Evolutionary conservation across 2,329 filamentous ascomycete genomes (phyloP).

Genomic region (Fusarium mundagurra): DNA sequence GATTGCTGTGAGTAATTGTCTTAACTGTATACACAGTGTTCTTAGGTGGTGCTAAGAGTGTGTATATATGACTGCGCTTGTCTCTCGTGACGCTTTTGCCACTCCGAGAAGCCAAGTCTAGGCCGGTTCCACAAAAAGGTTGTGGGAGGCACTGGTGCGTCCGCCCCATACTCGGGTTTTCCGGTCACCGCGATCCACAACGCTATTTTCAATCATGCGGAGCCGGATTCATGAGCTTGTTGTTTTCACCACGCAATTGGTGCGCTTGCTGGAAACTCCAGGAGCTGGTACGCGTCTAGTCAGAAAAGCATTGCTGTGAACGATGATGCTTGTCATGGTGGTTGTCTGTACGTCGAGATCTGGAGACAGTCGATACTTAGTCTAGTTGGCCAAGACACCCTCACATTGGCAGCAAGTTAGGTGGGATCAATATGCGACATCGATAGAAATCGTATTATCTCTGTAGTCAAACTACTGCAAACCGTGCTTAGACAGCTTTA

Average conservation of each 20-base stretch:
- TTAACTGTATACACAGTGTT: neutral
- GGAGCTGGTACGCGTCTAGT: rapidly evolving
- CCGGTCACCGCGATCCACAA: neutral
- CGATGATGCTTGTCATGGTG: neutral
- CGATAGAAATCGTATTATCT: rapidly evolving
- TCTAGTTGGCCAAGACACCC: neutral
- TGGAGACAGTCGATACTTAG: neutral
- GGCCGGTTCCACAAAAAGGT: rapidly evolving
- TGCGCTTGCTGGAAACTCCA: neutral
- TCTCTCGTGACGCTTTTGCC: neutral
- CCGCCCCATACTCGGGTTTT: neutral
- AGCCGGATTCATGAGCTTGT: neutral
- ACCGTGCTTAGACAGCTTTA: neutral
- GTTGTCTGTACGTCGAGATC: neutral
- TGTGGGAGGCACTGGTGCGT: neutral
- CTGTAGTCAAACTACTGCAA: rapidly evolving
- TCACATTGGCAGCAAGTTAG: rapidly evolving
- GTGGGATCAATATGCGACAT: rapidly evolving
- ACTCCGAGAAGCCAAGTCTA: neutral
- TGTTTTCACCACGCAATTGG: neutral
- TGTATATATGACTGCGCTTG: neutral
- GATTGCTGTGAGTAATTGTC: neutral
- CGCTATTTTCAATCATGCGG: neutral
- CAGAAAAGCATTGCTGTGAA: rapidly evolving
- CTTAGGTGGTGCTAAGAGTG: neutral